Percentiles rank a stretch among this genome's conserved stretches.
Conservation (phyloP, 306 rosid species). For the Cucurbita ficifolia region DNA sequence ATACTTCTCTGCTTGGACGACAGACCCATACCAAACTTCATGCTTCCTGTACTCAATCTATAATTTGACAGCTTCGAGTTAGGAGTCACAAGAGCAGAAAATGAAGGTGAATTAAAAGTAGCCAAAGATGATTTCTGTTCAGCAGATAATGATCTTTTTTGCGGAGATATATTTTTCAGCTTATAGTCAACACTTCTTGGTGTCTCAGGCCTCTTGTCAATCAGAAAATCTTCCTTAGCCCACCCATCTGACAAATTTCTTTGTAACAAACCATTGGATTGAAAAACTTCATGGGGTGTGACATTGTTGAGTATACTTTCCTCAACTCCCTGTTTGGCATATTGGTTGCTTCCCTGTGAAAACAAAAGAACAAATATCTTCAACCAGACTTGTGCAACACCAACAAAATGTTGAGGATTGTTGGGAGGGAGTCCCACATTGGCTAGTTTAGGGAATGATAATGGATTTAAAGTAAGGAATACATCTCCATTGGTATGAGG, state of each 20-base stretch:
- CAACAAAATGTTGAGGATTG: not conserved
- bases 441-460: no score
- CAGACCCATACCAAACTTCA: constrained; percentile 12
- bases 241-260: constrained; percentile 10
- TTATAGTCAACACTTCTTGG: constrained; percentile 16
- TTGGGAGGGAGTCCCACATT: no score
- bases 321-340: constrained; percentile 12
- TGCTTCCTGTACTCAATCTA: constrained; percentile 11
- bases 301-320: constrained; percentile 9
- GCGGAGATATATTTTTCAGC: constrained; percentile 16
- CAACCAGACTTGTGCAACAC: not conserved
- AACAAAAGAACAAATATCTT: constrained; percentile 7
- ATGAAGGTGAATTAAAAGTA: constrained; percentile 28
- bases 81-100: constrained; percentile 25
- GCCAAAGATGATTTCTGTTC: constrained; percentile 10
- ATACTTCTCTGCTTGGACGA: constrained; percentile 35
- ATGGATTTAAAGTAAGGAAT: no score
- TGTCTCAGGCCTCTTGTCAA: constrained; percentile 6
- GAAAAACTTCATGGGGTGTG: constrained; percentile 13
- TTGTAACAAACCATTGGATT: constrained; percentile 15
- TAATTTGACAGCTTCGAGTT: constrained; percentile 17
- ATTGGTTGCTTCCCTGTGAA: constrained; percentile 35
- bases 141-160: constrained; percentile 20
- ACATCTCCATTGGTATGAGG: no score
- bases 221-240: constrained; percentile 18